Evolutionary conservation across 2,329 filamentous ascomycete genomes (phyloP), one percentile per base, ranked within the genome.

Genomic region (Diaporthe sp.): DNA sequence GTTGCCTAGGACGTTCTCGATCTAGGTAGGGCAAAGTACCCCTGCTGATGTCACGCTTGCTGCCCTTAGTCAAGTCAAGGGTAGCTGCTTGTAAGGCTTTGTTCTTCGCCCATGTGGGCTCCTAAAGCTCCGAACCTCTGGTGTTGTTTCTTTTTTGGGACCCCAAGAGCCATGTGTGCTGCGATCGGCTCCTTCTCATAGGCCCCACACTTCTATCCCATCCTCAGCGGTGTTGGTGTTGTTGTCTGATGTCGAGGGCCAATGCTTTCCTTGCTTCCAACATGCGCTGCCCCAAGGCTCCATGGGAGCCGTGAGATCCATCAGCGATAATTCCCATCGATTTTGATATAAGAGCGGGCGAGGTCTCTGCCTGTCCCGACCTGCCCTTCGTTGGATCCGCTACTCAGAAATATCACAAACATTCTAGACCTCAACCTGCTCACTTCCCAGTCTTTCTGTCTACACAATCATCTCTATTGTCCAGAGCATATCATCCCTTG

Each of bases 21-120:
- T 38, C 55, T 64, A 45, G 69, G 35, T 57, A 67, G 33, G 64
- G 45, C 64, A 38, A 30, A 67, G 22, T 30, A 38, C 45, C 64
- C 64, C 28, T 25, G 61, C 42, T 47, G 61, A 52, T 67, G 33
- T 30, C 64, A 67, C 47, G 22, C 45, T 38, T 45, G 47, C 45
- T 50, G 4, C 45, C 30, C 64, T 19, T 38, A 40, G 22, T 35
- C 61, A 19, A 67, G 64, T 54, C 64, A 40, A 54, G 64, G 47
- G 33, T 28, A 22, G 64, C 15, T 38, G 64, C 47, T 68, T 67
- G 45, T 12, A 38, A 52, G 64, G 64, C 64, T 67, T 52, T 52
- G 64, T 67, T 67, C 47, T 67, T 50, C 64, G 64, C 64, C 64
- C 64, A 67, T 52, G 64, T 67, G 64, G 30, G 33, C 30, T 67